Percentiles rank a stretch among this genome's conserved stretches.
These are phyloP conservation scores for Backusella tuberculispora DNA, from an alignment of 192 early-diverging fungal species.

Conservation along the genomic window DNA sequence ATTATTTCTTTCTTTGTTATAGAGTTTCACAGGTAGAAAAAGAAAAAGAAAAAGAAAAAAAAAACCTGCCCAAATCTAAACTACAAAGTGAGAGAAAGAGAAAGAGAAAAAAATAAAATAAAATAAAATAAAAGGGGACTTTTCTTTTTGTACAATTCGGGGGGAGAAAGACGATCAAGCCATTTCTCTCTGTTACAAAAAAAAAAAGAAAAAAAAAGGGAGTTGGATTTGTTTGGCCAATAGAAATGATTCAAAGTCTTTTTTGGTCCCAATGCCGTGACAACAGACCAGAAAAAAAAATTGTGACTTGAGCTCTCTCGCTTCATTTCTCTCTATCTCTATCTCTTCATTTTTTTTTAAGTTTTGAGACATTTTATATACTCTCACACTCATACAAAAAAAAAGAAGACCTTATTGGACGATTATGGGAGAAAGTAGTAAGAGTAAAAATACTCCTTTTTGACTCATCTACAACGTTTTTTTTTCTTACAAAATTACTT, in stretches of 20 bases:
- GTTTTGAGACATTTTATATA: background rate
- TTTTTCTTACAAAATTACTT: background rate
- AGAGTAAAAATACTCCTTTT: background rate
- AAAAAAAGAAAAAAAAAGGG: background rate
- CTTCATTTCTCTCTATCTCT: background rate
- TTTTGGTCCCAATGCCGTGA: background rate
- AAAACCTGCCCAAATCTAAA: background rate
- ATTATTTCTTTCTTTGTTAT: background rate
- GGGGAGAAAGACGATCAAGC: background rate
- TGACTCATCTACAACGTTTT: background rate
- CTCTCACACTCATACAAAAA: background rate
- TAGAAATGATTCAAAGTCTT: background rate
- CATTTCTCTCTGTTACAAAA: background rate
- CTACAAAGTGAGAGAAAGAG: background rate
- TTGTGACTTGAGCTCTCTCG: background rate
- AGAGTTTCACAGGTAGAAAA: background rate
- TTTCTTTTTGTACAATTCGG: background rate
- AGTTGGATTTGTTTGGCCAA: background rate
- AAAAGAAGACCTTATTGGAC: background rate
- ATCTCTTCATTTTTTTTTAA: too few species aligned
- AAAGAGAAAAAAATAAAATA: background rate
- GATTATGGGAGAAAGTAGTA: slow-evolving; percentile 1
- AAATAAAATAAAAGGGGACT: background rate
- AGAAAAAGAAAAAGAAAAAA: background rate
- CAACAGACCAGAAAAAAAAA: background rate